These are phyloP conservation scores for Calonectria pauciramosa DNA, from an alignment of 2,329 filamentous ascomycete genomes.

Conservation along the genomic window DNA sequence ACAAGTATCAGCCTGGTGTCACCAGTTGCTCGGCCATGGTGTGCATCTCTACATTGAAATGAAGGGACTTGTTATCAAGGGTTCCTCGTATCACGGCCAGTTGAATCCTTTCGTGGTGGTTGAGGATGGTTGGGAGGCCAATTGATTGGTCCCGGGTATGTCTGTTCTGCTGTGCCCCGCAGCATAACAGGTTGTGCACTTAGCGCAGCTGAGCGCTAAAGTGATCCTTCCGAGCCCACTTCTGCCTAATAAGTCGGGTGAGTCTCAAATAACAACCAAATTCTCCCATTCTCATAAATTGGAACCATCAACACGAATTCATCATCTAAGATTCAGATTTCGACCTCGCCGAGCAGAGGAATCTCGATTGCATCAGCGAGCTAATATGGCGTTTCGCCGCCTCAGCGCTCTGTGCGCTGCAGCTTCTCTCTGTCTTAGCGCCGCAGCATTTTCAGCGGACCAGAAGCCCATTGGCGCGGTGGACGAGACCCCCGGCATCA, in stretches of 20 bases:
- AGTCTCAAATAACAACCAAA: not conserved
- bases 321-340: not conserved
- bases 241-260: not conserved
- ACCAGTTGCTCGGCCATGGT: not conserved
- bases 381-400: not conserved
- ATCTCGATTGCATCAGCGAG: not conserved
- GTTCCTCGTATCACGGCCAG: not conserved
- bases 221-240: not conserved
- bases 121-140: not conserved
- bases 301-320: not conserved
- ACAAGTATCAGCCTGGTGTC: too few species aligned
- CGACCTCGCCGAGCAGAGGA: not conserved
- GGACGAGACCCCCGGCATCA: not conserved
- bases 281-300: not conserved
- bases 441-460: not conserved
- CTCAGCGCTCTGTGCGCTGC: not conserved
- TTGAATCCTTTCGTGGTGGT: not conserved
- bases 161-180: not conserved
- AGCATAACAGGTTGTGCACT: not conserved
- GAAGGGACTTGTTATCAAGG: not conserved
- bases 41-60: not conserved
- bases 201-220: not conserved
- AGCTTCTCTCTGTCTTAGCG: not conserved
- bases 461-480: slow-evolving; percentile 1
- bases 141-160: not conserved